Base-by-base conservation (phyloP, 1,284 basidiomycete species). In the Trichosporon ovoides region DNA sequence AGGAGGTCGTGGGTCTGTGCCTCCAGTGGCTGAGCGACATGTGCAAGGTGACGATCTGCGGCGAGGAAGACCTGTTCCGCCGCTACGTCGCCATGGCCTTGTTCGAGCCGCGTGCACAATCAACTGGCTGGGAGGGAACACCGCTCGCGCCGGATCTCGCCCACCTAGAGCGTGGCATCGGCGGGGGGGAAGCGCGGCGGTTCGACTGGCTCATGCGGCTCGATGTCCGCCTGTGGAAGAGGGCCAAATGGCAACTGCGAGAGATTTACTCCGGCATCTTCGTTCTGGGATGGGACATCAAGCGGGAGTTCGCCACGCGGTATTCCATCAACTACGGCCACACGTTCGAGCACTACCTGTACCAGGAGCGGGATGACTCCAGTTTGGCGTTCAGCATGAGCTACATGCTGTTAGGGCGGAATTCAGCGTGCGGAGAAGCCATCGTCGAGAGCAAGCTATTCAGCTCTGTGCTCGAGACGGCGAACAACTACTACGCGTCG, bases 311-410 rank as follows among this genome's bases (percentile, higher is more conserved):
- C 4, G 91, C 89, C 9, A 84, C 86, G 2, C 88, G 88, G 61
- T 94, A 92, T 71, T 87, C 89, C 0, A 82, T 83, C 55, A 86
- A 91, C 31, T 97, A 95, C 74, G 87, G 86, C 59, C 83, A 85
- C n/a, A 81, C 96, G 52, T 87, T 93, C 66, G 90, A 95, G 68
- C 84, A 89, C 5, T 96, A 93, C 76, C 84, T 97, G 10, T 84
- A 94, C 43, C 85, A 89, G 20, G 94, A 97, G 68, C 83, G 92
- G 22, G 93, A 97, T 73, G 94, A 97, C 74, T 90, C 69, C 53
- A 71, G 89, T 3, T 89, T 91, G n/a, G 89, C 95, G 77, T 90
- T 92, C 70, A 91, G 91, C 66, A 89, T 95, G 66, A 88, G 90
- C 31, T 83, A 93, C 16, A 89, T 94, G 68, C 82, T 96, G 34